These are phyloP conservation scores for Trichomonas tenax DNA, from an alignment of 208 protist genomes.

Conservation along the genomic window DNA sequence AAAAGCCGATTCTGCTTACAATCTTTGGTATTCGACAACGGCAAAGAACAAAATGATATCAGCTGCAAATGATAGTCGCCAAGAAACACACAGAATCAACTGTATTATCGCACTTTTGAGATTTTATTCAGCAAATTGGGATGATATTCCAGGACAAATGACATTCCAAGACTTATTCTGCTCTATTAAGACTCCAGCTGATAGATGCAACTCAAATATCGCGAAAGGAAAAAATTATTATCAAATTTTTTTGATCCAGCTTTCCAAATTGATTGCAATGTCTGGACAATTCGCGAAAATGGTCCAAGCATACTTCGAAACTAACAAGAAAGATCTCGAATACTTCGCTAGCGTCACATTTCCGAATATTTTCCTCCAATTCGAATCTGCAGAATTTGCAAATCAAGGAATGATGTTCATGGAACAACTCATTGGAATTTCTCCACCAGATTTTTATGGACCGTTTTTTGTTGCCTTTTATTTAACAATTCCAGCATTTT, in stretches of 20 bases:
- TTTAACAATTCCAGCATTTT: neutral
- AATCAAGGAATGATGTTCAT: neutral
- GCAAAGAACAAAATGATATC: too few relatives aligned
- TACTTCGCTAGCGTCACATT: neutral
- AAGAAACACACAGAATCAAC: neutral
- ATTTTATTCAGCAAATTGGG: neutral
- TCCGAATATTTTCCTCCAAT: neutral
- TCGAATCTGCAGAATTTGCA: neutral
- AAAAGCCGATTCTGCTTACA: too few relatives aligned
- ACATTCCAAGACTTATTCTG: neutral
- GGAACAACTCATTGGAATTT: neutral
- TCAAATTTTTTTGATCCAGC: neutral
- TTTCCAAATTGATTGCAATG: neutral
- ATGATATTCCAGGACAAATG: neutral
- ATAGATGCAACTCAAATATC: neutral
- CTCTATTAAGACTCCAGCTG: neutral
- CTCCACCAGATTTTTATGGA: neutral
- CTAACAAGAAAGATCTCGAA: neutral
- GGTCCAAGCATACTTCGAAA: neutral
- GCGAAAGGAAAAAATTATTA: neutral
- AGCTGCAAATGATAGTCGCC: too few relatives aligned
- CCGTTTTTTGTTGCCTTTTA: neutral
- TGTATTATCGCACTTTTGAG: neutral
- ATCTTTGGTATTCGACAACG: too few relatives aligned
- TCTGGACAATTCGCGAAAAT: neutral